Conservation (phyloP, 306 rosid species). For the Corylus americana region DNA sequence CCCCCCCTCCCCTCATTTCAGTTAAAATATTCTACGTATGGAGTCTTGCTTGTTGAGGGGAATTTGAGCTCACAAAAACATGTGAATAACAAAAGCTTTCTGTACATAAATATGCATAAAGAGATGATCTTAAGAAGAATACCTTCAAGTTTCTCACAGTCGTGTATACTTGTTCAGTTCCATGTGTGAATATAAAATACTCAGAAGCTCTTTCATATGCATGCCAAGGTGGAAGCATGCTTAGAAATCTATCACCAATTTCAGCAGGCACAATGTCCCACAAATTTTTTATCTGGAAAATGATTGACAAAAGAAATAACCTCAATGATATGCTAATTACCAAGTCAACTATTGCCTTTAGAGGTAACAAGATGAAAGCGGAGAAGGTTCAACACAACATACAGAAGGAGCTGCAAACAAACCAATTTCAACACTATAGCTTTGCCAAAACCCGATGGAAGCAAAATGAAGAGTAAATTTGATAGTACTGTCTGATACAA, state of each 20-base stretch:
- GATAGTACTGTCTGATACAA: background rate
- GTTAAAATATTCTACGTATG: too few relatives aligned
- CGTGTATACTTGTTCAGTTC: conserved; percentile 82
- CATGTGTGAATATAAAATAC: conserved; percentile 77
- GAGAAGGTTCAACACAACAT: conserved; percentile 5
- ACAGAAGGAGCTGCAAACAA: background rate
- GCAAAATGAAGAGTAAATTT: background rate
- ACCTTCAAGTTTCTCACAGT: conserved; percentile 89
- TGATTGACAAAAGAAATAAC: conserved; percentile 12
- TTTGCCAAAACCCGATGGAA: background rate
- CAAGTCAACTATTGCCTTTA: conserved; percentile 22
- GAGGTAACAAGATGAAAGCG: conserved; percentile 21
- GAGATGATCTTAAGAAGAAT: conserved; percentile 24
- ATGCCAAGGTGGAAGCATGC: conserved; percentile 98
- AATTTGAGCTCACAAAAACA: too few relatives aligned
- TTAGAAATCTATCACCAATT: conserved; percentile 83
- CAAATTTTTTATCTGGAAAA: conserved; percentile 65
- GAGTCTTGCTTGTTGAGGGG: too few relatives aligned
- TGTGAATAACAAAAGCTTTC: background rate
- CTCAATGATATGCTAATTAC: conserved; percentile 15
- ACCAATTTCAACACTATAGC: background rate
- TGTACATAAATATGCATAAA: conserved; percentile 9
- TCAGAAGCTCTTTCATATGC: conserved; percentile 91
- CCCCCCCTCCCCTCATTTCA: too few relatives aligned
- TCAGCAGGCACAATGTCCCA: conserved; percentile 74